Evolutionary conservation across 257 asterid species (phyloP).

Genomic region (Scutellaria galericulata): DNA sequence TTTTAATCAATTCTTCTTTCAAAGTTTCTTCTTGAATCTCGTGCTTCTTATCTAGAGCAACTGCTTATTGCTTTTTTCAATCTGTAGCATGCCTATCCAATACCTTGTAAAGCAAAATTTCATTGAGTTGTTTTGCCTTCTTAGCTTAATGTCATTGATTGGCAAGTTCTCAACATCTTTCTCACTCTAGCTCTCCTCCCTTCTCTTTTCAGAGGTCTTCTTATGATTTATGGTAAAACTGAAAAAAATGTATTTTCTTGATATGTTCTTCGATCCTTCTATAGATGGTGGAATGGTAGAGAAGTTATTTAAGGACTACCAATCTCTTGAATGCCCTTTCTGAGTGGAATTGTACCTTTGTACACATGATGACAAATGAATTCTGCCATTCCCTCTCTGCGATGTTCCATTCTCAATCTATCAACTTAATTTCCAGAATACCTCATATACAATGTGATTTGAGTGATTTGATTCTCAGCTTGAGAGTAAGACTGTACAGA

Average conservation of each 20-base stretch:
- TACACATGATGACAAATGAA: slow-evolving; percentile 1
- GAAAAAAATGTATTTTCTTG: slow-evolving; percentile 20
- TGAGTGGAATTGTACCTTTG: slow-evolving; percentile 22
- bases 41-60: slow-evolving; percentile 15
- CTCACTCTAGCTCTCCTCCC: slow-evolving; percentile 1
- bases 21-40: slow-evolving; percentile 20
- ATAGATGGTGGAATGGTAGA: slow-evolving; percentile 6
- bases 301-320: slow-evolving; percentile 13
- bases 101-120: neutral
- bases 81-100: slow-evolving; percentile 20
- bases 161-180: slow-evolving; percentile 14
- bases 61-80: slow-evolving; percentile 23
- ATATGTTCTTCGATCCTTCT: slow-evolving; percentile 17
- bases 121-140: slow-evolving; percentile 1
- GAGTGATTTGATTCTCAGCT: neutral
- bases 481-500: neutral
- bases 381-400: slow-evolving; percentile 10
- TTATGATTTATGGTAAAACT: neutral
- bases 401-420: neutral
- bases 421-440: neutral
- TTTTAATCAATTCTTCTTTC: slow-evolving; percentile 23
- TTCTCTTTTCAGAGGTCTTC: slow-evolving; percentile 3
- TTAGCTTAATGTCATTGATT: slow-evolving; percentile 13
- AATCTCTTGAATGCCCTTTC: neutral
- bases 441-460: neutral